Evolutionary conservation across 2,329 filamentous ascomycete genomes (phyloP).

Genomic region (Sphaerulina populicola): DNA sequence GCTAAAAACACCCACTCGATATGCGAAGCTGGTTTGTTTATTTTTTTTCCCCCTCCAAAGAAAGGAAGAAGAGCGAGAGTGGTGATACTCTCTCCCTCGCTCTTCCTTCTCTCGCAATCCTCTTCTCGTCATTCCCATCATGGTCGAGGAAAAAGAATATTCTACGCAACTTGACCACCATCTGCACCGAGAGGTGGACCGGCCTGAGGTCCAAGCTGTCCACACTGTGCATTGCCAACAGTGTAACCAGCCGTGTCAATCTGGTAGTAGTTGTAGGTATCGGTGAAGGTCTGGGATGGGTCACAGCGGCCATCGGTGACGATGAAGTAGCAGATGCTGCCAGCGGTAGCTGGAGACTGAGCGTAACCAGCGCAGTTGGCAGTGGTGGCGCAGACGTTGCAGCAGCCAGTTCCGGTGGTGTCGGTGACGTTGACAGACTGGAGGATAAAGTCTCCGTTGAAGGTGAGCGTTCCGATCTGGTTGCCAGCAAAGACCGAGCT

Average conservation of each 20-base stretch:
- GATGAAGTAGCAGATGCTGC: slow-evolving; percentile 4
- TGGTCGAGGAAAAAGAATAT: not conserved
- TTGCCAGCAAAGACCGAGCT: slow-evolving; percentile 5
- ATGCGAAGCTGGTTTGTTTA: not conserved
- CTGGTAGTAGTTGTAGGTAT: slow-evolving; percentile 8
- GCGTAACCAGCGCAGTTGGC: slow-evolving; percentile 10
- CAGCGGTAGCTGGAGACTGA: not conserved
- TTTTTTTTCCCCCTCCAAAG: not conserved
- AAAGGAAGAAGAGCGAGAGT: not conserved
- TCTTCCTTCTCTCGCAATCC: not conserved
- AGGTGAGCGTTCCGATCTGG: slow-evolving; percentile 9
- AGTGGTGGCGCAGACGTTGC: not conserved
- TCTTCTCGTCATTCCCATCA: not conserved
- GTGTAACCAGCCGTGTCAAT: slow-evolving; percentile 3
- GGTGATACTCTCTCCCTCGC: not conserved
- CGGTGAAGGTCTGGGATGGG: not conserved
- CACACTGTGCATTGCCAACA: slow-evolving; percentile 12
- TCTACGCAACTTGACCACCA: not conserved
- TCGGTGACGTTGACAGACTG: slow-evolving; percentile 5
- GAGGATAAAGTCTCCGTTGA: slow-evolving; percentile 4
- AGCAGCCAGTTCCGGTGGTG: slow-evolving; percentile 4
- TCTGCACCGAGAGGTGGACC: not conserved
- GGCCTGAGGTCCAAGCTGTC: not conserved
- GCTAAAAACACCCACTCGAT: not conserved
- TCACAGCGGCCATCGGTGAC: slow-evolving; percentile 5